A percentile compares a stretch with the other conserved stretches of the same genome.
Evolutionary conservation across 257 asterid species (phyloP).

Genomic region (Solanum sejunctum): DNA sequence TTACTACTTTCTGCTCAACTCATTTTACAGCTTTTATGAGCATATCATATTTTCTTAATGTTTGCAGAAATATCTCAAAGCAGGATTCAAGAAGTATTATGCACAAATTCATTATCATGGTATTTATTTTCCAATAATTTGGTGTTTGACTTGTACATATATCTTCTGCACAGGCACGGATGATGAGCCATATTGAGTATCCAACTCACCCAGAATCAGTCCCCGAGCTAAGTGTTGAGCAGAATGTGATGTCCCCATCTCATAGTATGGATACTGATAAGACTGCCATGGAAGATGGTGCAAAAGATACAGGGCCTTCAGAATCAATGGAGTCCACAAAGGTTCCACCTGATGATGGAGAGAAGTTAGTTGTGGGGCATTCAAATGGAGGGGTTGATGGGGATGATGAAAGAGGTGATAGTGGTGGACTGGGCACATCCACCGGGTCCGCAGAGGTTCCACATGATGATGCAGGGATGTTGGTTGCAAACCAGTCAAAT

Average conservation of each 20-base stretch:
- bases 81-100: not conserved
- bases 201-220: slow-evolving; percentile 27
- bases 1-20: not conserved
- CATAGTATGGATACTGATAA: slow-evolving; percentile 21
- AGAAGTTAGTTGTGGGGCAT: slow-evolving; percentile 7
- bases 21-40: too few relatives aligned
- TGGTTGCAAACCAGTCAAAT: slow-evolving; percentile 8
- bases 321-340: not conserved
- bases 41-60: not conserved
- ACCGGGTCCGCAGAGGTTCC: not conserved
- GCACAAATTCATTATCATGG: not conserved
- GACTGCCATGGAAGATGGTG: slow-evolving; percentile 15
- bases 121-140: not conserved
- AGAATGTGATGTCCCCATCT: slow-evolving; percentile 7
- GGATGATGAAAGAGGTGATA: not conserved
- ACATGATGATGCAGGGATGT: slow-evolving; percentile 4
- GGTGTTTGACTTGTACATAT: not conserved
- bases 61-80: not conserved
- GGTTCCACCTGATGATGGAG: slow-evolving; percentile 4
- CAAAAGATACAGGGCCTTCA: slow-evolving; percentile 12
- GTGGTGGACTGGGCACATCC: not conserved
- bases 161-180: slow-evolving; percentile 33
- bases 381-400: not conserved
- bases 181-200: slow-evolving; percentile 25
- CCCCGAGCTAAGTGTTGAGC: slow-evolving; percentile 25